Base-by-base conservation (phyloP, 2,329 filamentous ascomycete genomes). In the Exophiala sp. region DNA sequence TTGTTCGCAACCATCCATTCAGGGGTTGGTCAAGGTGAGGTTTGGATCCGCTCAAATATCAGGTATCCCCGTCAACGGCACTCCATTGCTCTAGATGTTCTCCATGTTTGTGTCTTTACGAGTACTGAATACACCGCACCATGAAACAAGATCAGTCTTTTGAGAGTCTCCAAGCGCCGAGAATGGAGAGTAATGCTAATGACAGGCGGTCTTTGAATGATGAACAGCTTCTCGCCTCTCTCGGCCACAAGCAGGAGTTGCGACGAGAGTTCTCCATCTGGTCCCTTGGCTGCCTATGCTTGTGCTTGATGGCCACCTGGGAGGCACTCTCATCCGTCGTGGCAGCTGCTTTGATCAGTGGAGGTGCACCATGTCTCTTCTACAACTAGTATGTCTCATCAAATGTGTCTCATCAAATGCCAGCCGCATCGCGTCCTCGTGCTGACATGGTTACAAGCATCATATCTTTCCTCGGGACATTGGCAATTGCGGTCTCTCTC, bases 171-270 rank as follows among this genome's bases (percentile, higher is more conserved):
- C 24, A 5, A 29, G 24, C 2, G 24, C 24, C 24, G 24, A 18
- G 16, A 18, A 18, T 18, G 16, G 16, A 18, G 16, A 2, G 16
- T 18, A 3, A 18, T 18, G 16, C 3, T 18, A 18, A 18, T 3
- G n/a, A 47, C 40, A 43, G 54, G 32, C 44, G 21, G 16, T 39
- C 54, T 14, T 40, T 53, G 1, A 62, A 57, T 49, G 47, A 51
- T 42, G 42, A 58, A 69, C 63, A 69, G 42, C 58, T 70, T 2
- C 69, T 81, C 62, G 78, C 77, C 12, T 71, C 75, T 41, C 68
- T 85, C 58, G 82, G 82, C 55, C 76, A 82, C 65, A 78, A 77
- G 66, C 75, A 78, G 44, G 80, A 83, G 61, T 67, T 84, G 52
- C 74, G 79, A 11, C 52, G 69, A 50, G 62, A 73, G 53, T 75